Conservation (phyloP, 208 protist genomes). For the Acanthamoeba royreba region DNA sequence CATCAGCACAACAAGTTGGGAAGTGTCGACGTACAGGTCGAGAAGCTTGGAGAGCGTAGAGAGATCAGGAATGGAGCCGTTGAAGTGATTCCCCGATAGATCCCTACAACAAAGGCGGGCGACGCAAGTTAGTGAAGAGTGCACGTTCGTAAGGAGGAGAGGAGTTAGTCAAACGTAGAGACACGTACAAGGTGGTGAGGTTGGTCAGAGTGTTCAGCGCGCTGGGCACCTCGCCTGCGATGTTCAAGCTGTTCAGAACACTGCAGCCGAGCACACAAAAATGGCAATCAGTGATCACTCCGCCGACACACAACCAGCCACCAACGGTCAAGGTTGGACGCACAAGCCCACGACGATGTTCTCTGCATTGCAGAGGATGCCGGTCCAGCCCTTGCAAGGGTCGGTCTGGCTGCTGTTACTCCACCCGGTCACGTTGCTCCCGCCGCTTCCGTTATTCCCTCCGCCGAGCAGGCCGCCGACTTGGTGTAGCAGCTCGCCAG, state of each 20-base stretch:
- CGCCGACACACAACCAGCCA: background rate
- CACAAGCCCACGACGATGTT: background rate
- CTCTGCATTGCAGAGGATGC: background rate
- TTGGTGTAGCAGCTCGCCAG: no score
- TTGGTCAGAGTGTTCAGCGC: background rate
- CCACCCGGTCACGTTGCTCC: background rate
- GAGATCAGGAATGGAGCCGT: background rate
- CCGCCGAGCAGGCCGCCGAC: no score
- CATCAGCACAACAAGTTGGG: background rate
- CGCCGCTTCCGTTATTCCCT: no score
- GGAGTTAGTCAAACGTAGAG: background rate
- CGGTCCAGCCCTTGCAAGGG: background rate
- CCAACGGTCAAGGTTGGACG: background rate
- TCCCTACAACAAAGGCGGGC: background rate
- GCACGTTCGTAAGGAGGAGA: background rate
- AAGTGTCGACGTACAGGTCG: background rate
- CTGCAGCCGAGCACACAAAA: background rate
- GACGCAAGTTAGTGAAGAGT: no score
- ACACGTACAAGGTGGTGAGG: background rate
- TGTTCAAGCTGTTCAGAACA: background rate
- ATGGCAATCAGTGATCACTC: background rate
- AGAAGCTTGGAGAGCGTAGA: background rate
- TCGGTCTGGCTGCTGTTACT: background rate
- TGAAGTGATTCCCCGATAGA: background rate
- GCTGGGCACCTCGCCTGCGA: background rate